Percentiles rank a stretch among this genome's conserved stretches.
These are phyloP conservation scores for Microthyrium microscopicum DNA, from an alignment of 2,329 filamentous ascomycete species.

Conservation along the genomic window DNA sequence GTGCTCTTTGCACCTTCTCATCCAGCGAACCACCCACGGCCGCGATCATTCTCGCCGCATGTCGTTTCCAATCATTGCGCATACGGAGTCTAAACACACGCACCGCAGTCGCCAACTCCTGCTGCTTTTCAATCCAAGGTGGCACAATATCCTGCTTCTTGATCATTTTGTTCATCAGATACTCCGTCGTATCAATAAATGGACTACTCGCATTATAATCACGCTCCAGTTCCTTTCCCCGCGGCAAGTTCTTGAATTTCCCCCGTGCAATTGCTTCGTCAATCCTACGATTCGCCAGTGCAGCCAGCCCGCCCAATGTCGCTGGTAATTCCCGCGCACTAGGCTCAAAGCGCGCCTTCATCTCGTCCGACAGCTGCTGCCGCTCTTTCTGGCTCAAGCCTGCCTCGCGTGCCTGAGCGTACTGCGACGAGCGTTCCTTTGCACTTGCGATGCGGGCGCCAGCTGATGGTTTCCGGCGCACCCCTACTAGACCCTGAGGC, in stretches of 20 bases:
- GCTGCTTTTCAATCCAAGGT: conserved; percentile 98
- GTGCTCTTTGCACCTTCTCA: conserved; percentile 54
- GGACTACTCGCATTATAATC: conserved; percentile 72
- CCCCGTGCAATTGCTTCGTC: conserved; percentile 86
- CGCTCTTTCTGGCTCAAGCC: conserved; percentile 53
- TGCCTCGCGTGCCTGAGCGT: conserved; percentile 35
- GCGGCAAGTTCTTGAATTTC: conserved; percentile 70
- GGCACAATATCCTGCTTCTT: conserved; percentile 90
- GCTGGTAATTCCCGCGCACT: conserved; percentile 57
- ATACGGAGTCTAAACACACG: conserved; percentile 57
- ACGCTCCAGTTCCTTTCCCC: conserved; percentile 65
- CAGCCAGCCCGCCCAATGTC: conserved; percentile 60
- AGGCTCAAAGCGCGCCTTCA: conserved; percentile 67
- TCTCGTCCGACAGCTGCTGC: conserved; percentile 51
- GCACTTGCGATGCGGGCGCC: conserved; percentile 39
- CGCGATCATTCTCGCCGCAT: conserved; percentile 63
- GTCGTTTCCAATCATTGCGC: conserved; percentile 67
- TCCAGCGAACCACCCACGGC: conserved; percentile 59
- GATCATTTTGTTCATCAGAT: conserved; percentile 97
- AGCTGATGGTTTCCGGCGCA: conserved; percentile 24
- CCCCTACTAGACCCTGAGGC: conserved; percentile 23
- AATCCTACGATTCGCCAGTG: conserved; percentile 78
- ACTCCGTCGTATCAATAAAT: conserved; percentile 91
- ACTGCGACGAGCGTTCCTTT: conserved; percentile 40
- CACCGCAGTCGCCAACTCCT: conserved; percentile 59